Conservation (phyloP, 371 early-diverging fungal species). For the Mortierella polycephala region DNA sequence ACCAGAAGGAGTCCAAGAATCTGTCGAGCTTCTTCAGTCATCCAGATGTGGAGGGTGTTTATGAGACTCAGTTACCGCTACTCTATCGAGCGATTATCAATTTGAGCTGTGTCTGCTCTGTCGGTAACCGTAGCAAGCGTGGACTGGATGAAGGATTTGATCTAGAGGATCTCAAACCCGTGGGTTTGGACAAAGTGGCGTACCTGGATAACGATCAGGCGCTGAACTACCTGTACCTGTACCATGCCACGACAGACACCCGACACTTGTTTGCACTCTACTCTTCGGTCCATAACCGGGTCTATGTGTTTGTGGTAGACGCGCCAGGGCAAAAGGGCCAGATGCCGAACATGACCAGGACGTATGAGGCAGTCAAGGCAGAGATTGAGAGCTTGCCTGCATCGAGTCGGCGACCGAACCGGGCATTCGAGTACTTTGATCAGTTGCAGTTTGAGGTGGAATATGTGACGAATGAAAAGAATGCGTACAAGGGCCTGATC, state of each 20-base stretch:
- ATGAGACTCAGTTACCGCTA: conserved; percentile 89
- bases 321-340: conserved; percentile 69
- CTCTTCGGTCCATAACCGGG: conserved; percentile 63
- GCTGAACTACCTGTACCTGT: conserved; percentile 75
- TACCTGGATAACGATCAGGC: conserved; percentile 59
- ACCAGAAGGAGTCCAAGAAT: conserved; percentile 72
- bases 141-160: conserved; percentile 60
- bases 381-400: conserved; percentile 42
- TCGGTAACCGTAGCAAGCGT: conserved; percentile 52
- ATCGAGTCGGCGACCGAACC: conserved; percentile 34
- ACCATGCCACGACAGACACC: conserved; percentile 72
- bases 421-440: conserved; percentile 63
- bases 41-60: conserved; percentile 91
- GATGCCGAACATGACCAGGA: conserved; percentile 75
- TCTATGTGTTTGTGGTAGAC: conserved; percentile 79
- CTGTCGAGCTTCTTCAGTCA: conserved; percentile 86
- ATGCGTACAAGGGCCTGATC: conserved; percentile 60
- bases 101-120: conserved; percentile 70
- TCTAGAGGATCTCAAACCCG: conserved; percentile 66
- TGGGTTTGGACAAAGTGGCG: conserved; percentile 33
- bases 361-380: conserved; percentile 57
- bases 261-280: conserved; percentile 83
- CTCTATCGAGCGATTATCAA: conserved; percentile 82
- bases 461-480: conserved; percentile 62
- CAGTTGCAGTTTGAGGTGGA: conserved; percentile 62